A percentile compares a stretch with the other conserved stretches of the same genome.
Conservation (phyloP, 352 stramenopile species). For the Elongisporangium undulatum region DNA sequence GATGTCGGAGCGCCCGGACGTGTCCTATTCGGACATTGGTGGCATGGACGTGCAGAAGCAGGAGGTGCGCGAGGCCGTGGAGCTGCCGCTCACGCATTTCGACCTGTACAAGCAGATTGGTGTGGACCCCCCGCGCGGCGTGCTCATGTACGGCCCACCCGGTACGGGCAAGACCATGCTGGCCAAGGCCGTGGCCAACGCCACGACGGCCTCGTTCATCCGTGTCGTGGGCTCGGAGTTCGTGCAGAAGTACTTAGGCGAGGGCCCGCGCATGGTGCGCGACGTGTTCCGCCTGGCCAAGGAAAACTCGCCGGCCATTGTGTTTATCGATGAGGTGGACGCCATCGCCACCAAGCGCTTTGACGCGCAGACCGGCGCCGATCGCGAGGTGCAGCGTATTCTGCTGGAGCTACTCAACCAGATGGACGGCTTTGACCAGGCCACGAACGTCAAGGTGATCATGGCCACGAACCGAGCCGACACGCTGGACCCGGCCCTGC, state of each 20-base stretch:
- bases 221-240: constrained; percentile 98
- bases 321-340: constrained; percentile 99
- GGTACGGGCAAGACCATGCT: constrained; percentile 99
- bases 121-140: constrained; percentile 98
- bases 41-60: constrained; percentile 99
- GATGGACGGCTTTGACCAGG: constrained; percentile 99
- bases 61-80: constrained; percentile 98
- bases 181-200: constrained; percentile 99
- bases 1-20: constrained; percentile 98
- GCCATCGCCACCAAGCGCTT: constrained; percentile 99
- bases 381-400: constrained; percentile 97
- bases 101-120: constrained; percentile 99
- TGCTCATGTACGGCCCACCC: constrained; percentile 96
- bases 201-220: constrained; percentile 99
- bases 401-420: constrained; percentile 99
- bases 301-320: constrained; percentile 98
- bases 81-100: constrained; percentile 98
- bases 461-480: constrained; percentile 99
- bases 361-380: constrained; percentile 97
- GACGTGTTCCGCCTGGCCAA: constrained; percentile 99
- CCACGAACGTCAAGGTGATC: constrained; percentile 99
- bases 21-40: constrained; percentile 96
- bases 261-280: constrained; percentile 99
- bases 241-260: constrained; percentile 99
- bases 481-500: constrained; percentile 98